These are phyloP conservation scores for Aspergillus sp. DNA, from an alignment of 2,329 filamentous ascomycete species.

Conservation along the genomic window DNA sequence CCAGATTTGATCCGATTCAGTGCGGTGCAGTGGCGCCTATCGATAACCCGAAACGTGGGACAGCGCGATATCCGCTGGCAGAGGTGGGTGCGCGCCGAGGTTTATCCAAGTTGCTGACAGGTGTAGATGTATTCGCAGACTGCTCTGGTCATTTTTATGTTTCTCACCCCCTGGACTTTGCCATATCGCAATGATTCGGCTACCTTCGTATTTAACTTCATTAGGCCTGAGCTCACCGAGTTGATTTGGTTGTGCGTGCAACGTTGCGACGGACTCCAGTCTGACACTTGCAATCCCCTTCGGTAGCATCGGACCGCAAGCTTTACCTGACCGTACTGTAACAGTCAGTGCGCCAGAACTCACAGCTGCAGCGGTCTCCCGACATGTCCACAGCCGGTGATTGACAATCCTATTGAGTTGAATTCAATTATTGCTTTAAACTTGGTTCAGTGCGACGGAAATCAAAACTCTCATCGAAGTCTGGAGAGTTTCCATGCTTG, in stretches of 20 bases:
- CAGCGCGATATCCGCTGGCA: constrained; percentile 18
- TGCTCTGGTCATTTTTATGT: not conserved
- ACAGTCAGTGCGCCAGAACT: not conserved
- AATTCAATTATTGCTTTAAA: not conserved
- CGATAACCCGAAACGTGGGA: constrained; percentile 21
- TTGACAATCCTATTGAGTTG: not conserved
- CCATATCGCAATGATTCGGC: too few relatives aligned
- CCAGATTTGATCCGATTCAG: not conserved
- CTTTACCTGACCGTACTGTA: constrained; percentile 15
- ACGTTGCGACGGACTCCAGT: constrained; percentile 6
- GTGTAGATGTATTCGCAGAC: not conserved
- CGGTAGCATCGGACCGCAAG: constrained; percentile 9
- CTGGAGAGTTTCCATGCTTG: not conserved
- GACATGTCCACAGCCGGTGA: not conserved
- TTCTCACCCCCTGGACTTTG: not conserved
- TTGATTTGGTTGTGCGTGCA: constrained; percentile 2
- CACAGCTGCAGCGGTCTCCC: not conserved
- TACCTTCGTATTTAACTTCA: too few relatives aligned
- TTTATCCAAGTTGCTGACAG: constrained; percentile 1
- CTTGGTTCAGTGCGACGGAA: not conserved
- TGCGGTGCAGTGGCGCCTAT: constrained; percentile 12
- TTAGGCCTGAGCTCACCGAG: not conserved
- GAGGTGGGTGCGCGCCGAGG: constrained; percentile 9
- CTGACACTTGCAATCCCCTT: constrained; percentile 9
- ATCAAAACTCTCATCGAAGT: not conserved